A percentile compares a stretch with the other conserved stretches of the same genome.
phyloP scores from a whole-genome alignment of 805 yeast genomes.

The Wickerhamomyces mucosus region DNA sequence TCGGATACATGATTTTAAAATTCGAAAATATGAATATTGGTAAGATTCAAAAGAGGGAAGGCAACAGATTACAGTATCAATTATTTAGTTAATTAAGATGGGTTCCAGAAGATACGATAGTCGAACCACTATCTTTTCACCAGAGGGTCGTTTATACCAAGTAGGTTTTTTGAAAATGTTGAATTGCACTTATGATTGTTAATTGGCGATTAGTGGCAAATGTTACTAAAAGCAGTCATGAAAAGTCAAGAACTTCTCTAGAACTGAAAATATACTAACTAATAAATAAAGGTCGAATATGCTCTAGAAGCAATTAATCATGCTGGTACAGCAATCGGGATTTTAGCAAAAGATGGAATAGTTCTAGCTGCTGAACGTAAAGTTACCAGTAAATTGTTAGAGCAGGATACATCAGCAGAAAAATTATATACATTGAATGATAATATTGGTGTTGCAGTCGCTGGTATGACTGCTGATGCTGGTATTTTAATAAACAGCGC shows the following conservation, averaged over 20 bases:
- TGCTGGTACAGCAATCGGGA: slow-evolving; percentile 96
- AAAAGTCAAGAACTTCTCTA: too few species aligned
- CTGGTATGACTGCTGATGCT: slow-evolving; percentile 98
- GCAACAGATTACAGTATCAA: too few species aligned
- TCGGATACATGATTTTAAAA: too few species aligned
- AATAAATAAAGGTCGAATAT: slow-evolving; percentile 90
- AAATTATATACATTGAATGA: slow-evolving; percentile 74
- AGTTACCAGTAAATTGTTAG: slow-evolving; percentile 84
- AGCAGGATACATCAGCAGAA: slow-evolving; percentile 90
- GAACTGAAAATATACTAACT: too few species aligned
- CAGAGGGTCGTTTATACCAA: slow-evolving; percentile 96
- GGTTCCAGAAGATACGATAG: slow-evolving; percentile 97
- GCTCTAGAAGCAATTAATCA: slow-evolving; percentile 97
- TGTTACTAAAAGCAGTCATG: too few species aligned
- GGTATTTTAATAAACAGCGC: slow-evolving; percentile 81
- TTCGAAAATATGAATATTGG: too few species aligned
- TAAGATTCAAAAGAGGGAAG: too few species aligned
- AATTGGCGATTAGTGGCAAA: slow-evolving; percentile 1
- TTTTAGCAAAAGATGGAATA: slow-evolving; percentile 78
- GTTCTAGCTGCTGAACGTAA: slow-evolving; percentile 96
- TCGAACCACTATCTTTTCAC: slow-evolving; percentile 96
- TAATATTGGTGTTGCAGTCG: slow-evolving; percentile 85
- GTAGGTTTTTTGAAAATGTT: slow-evolving; percentile 27
- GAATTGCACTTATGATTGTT: not conserved
- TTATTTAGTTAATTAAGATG: too few species aligned